Conservation (phyloP, 2,329 filamentous ascomycete species). For the Cercospora sp. region DNA sequence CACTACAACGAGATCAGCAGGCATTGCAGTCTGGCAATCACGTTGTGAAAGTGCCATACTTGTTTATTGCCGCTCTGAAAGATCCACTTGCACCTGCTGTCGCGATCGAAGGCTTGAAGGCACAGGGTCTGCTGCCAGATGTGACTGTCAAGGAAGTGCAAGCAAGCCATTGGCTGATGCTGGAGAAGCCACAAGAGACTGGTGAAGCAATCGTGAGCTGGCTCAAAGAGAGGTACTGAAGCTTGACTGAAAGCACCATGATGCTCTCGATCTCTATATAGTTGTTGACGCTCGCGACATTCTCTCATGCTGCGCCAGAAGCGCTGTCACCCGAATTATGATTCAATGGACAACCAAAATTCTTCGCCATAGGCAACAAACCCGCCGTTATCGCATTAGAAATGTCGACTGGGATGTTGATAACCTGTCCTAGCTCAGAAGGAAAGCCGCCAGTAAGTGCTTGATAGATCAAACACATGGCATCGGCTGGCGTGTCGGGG, state of each 20-base stretch:
- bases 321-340: slow-evolving; percentile 17
- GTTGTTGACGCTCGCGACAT: background rate
- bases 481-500: slow-evolving; percentile 29
- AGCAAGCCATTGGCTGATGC: slow-evolving; percentile 39
- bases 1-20: slow-evolving; percentile 33
- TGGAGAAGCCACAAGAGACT: slow-evolving; percentile 38
- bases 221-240: slow-evolving; percentile 8
- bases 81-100: slow-evolving; percentile 26
- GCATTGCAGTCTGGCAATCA: slow-evolving; percentile 27
- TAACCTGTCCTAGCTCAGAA: slow-evolving; percentile 17
- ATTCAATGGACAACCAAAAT: slow-evolving; percentile 25
- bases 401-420: slow-evolving; percentile 20
- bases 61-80: slow-evolving; percentile 39
- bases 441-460: slow-evolving; percentile 27
- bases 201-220: slow-evolving; percentile 14
- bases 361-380: slow-evolving; percentile 13
- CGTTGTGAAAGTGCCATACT: slow-evolving; percentile 32
- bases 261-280: background rate
- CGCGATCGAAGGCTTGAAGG: slow-evolving; percentile 17
- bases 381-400: slow-evolving; percentile 10
- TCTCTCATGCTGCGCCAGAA: slow-evolving; percentile 7
- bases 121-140: slow-evolving; percentile 26
- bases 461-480: slow-evolving; percentile 47
- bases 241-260: background rate
- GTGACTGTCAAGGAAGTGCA: slow-evolving; percentile 36